These are phyloP conservation scores for Fusarium ramigenum DNA, from an alignment of 2,329 filamentous ascomycete species.

Conservation along the genomic window DNA sequence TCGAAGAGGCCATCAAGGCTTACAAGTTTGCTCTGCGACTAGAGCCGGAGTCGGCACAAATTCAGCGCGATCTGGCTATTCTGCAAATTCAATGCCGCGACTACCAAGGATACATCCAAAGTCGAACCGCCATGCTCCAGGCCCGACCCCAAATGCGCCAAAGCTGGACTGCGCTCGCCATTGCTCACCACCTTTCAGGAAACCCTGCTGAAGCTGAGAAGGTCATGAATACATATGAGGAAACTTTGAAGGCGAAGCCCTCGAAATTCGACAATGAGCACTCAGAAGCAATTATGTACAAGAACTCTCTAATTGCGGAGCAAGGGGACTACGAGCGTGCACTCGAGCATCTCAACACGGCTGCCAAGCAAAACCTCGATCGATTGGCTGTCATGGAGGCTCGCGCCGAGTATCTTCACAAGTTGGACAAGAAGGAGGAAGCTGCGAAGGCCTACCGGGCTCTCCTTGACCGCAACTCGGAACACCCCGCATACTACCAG, in stretches of 20 bases:
- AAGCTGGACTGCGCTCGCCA: constrained; percentile 97
- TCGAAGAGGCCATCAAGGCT: constrained; percentile 98
- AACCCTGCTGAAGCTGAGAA: constrained; percentile 88
- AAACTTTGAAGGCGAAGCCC: constrained; percentile 85
- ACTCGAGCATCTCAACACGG: constrained; percentile 83
- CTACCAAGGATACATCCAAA: constrained; percentile 92
- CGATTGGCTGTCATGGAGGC: constrained; percentile 86
- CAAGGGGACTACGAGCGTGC: constrained; percentile 84
- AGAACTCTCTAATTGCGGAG: constrained; percentile 93
- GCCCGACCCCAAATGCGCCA: constrained; percentile 82
- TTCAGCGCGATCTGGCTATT: constrained; percentile 91
- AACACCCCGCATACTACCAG: constrained; percentile 87
- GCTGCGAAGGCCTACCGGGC: constrained; percentile 83
- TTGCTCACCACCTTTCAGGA: constrained; percentile 91
- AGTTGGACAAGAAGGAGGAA: constrained; percentile 80
- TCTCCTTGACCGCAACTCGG: constrained; percentile 86
- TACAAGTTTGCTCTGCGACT: constrained; percentile 95
- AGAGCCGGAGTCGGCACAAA: constrained; percentile 93
- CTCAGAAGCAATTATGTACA: constrained; percentile 93
- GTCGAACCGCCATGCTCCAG: constrained; percentile 86
- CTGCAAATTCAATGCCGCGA: constrained; percentile 97
- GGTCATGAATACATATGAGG: constrained; percentile 90
- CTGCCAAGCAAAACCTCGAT: constrained; percentile 82
- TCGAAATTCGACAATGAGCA: constrained; percentile 86
- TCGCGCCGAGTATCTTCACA: constrained; percentile 83